Percentiles rank a stretch among this genome's conserved stretches.
Evolutionary conservation across 176 grass and related monocot genomes (phyloP).

Genomic region (Oryza meyeriana): DNA sequence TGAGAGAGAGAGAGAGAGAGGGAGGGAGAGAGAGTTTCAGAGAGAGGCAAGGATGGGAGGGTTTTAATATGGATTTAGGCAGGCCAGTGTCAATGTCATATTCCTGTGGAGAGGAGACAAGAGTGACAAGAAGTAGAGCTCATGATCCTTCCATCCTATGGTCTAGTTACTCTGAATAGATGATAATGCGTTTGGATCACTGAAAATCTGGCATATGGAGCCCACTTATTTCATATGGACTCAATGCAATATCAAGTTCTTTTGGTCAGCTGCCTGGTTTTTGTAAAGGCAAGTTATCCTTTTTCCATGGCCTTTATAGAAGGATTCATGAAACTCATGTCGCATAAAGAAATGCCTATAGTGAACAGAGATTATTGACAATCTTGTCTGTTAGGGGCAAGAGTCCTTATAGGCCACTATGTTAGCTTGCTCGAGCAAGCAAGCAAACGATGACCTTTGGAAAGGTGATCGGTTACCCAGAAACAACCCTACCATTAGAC

Average conservation of each 20-base stretch:
- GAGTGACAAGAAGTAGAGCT: conserved; percentile 35
- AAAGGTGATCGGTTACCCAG: not conserved
- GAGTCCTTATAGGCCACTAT: conserved; percentile 2
- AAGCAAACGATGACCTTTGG: conserved; percentile 5
- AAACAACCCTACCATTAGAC: not conserved
- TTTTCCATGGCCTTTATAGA: conserved; percentile 16
- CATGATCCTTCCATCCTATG: conserved; percentile 17
- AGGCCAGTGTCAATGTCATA: not conserved
- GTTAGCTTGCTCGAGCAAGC: conserved; percentile 32
- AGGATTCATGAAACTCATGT: conserved; percentile 31
- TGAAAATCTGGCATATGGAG: not conserved
- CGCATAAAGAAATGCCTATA: conserved; percentile 6
- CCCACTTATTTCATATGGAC: conserved; percentile 14
- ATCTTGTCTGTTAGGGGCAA: conserved; percentile 21
- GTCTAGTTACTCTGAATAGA: conserved; percentile 20
- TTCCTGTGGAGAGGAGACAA: not conserved
- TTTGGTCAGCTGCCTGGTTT: not conserved
- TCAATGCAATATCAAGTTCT: not conserved
- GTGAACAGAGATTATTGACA: conserved; percentile 17
- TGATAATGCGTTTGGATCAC: conserved; percentile 12
- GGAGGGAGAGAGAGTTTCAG: not conserved
- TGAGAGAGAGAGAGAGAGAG: not conserved
- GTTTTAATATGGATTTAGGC: conserved; percentile 58
- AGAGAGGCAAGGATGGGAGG: conserved; percentile 10
- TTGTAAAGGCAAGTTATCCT: conserved; percentile 11